Base-by-base conservation (phyloP, 106 monocot genomes). In the Dendrobium officinale region DNA sequence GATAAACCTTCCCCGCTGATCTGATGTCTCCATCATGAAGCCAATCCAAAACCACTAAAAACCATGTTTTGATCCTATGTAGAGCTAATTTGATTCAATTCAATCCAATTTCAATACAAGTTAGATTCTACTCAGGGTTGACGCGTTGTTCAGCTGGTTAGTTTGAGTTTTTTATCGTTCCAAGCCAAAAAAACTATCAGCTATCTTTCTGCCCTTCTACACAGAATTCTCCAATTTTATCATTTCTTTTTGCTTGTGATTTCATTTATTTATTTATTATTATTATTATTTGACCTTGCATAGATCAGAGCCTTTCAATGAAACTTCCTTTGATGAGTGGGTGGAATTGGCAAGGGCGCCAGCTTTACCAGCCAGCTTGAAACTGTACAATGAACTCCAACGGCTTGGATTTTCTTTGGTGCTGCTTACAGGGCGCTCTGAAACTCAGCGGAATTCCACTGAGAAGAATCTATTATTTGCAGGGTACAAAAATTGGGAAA, bases 401-500 rank as follows among this genome's bases (percentile, higher is more conserved):
- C 82, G 44, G n/a, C 84, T 89, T 13, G 89, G 89, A 13, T 86
- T 84, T 80, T 47, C 79, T 29, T 20, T 86, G 16, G 73, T 89
- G 19, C 82, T 89, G 42, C 66, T 89, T 37, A 89, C 89, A 0
- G 89, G 89, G 9, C 73, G 89, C 29, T 7, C 2, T 22, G 89
- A 89, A 67, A 16, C 13, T 22, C 89, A 89, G 51, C 78, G 89
- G 11, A 80, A 79, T 47, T 20, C 17, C 55, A 86, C 89, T 2
- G 79, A 80, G 24, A 16, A 79, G 11, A 89, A 89, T 82, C 86
- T 89, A 18, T 55, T 77, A 40, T 75, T 84, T 73, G 84, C 86
- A 7, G 89, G 89, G 17, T 89, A 86, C 72, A 70, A 33, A 82
- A 84, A 84, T 7, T 89, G 89, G 86, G 43, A 75, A 66, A 84